These are phyloP conservation scores for Colletotrichum magnum DNA, from an alignment of 2,329 filamentous ascomycete genomes.

Conservation along the genomic window DNA sequence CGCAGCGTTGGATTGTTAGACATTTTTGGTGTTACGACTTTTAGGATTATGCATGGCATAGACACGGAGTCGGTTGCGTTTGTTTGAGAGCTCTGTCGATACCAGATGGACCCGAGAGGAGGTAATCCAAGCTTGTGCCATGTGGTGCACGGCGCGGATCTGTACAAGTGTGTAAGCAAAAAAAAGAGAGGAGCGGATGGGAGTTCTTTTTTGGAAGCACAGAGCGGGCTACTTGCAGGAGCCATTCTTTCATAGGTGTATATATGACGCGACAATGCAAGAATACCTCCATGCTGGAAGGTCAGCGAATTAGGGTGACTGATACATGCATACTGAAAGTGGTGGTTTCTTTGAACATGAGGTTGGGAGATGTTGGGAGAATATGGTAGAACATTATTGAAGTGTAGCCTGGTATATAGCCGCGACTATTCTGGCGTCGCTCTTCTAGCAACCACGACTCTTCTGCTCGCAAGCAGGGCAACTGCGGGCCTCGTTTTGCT, in stretches of 20 bases:
- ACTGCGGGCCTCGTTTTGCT: not conserved
- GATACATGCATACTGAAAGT: not conserved
- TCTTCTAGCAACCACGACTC: no score
- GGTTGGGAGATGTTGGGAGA: not conserved
- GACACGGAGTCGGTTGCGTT: not conserved
- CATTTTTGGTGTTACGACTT: not conserved
- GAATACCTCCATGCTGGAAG: constrained; percentile 24
- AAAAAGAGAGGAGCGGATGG: constrained; percentile 32
- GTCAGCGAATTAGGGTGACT: not conserved
- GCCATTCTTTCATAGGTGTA: constrained; percentile 39
- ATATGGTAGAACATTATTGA: no score
- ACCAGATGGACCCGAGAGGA: not conserved
- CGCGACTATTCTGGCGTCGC: no score
- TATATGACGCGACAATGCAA: constrained; percentile 41
- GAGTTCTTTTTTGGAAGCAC: constrained; percentile 34
- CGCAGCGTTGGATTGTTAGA: constrained; percentile 61
- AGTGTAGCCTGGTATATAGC: not conserved
- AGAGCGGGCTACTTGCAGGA: constrained; percentile 36
- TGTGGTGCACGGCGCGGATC: constrained; percentile 6
- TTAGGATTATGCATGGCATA: constrained; percentile 25
- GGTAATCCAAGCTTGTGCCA: constrained; percentile 4
- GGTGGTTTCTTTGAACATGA: no score
- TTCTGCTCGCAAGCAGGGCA: not conserved
- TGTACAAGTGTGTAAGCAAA: constrained; percentile 39
- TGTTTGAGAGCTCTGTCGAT: not conserved